phyloP scores from a whole-genome alignment of 495 filamentous ascomycete genomes.

The Astrothelium macrocarpum region DNA sequence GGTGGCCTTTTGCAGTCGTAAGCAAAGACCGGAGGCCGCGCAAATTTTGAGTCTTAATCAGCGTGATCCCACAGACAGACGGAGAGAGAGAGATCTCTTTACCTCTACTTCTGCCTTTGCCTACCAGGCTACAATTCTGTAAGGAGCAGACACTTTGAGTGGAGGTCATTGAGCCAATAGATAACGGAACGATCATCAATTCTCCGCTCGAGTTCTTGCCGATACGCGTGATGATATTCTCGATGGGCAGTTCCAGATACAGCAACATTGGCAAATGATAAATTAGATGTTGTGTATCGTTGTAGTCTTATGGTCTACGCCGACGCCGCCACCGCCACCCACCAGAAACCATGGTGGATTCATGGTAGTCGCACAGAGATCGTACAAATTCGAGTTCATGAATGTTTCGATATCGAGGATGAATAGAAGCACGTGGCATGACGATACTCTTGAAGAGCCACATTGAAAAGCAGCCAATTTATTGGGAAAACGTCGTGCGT shows the following conservation, averaged over 20 bases:
- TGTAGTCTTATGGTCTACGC: background rate
- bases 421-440: background rate
- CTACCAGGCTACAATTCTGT: background rate
- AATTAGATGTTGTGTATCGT: background rate
- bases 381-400: background rate
- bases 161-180: background rate
- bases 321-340: background rate
- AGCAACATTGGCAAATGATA: background rate
- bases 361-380: background rate
- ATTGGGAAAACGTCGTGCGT: background rate
- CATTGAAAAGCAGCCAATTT: background rate
- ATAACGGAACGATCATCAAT: background rate
- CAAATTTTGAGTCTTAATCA: conserved; percentile 3
- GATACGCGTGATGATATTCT: background rate
- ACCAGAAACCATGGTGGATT: background rate
- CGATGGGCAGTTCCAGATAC: background rate
- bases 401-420: background rate
- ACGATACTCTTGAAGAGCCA: background rate
- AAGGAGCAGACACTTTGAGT: background rate
- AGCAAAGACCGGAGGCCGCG: conserved; percentile 1
- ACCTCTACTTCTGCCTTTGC: background rate
- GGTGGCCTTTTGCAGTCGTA: background rate
- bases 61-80: background rate
- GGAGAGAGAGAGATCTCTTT: background rate
- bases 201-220: background rate